phyloP scores from a whole-genome alignment of 2,329 filamentous ascomycete species.

The Pestalotiopsis sp. region DNA sequence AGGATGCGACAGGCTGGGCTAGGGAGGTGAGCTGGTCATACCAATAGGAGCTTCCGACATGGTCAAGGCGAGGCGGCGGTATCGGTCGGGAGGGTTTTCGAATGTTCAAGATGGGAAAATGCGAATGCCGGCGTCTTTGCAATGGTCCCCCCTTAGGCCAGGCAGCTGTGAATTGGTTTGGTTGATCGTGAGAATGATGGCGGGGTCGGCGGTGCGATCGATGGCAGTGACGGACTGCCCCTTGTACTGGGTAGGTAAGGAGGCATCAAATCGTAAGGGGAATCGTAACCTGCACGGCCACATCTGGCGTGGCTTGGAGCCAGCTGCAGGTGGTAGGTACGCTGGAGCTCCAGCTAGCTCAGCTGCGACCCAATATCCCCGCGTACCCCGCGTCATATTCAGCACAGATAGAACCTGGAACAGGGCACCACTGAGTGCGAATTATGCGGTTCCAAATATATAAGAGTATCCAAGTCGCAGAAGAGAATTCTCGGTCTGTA shows the following conservation, averaged over 20 bases:
- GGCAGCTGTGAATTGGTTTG: background rate
- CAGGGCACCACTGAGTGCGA: no score
- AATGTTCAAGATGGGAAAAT: background rate
- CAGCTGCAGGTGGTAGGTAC: no score
- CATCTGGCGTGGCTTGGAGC: background rate
- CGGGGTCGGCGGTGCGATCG: conserved; percentile 1
- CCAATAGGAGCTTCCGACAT: conserved; percentile 13
- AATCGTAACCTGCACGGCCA: background rate
- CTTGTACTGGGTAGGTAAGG: background rate
- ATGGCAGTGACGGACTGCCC: background rate
- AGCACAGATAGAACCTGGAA: no score
- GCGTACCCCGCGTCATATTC: no score
- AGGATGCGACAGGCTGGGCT: conserved; percentile 18
- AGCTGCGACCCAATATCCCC: no score
- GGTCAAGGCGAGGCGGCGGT: conserved; percentile 5
- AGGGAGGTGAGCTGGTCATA: conserved; percentile 12
- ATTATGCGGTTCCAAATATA: no score
- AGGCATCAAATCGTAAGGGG: background rate
- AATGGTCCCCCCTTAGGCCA: background rate
- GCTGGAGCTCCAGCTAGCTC: no score
- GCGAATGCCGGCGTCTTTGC: background rate
- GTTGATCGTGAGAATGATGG: background rate
- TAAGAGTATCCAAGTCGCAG: no score
- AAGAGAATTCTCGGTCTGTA: no score
- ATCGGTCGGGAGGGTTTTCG: background rate